Base-by-base conservation (phyloP, 148 eudicot species). In the Rhododendron ovatum region DNA sequence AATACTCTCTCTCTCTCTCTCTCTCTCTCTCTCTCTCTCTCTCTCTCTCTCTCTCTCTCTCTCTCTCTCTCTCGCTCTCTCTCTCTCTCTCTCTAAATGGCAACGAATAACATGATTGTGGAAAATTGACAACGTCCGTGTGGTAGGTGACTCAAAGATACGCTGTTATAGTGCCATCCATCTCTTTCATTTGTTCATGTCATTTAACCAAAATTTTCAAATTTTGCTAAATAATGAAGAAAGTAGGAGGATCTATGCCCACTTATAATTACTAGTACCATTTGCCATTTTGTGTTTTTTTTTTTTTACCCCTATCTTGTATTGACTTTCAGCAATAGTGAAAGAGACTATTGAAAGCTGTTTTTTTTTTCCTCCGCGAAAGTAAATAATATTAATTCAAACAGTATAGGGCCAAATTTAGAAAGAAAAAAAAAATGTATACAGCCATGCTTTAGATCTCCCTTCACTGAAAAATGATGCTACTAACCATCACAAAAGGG, bases 81-180 rank as follows among this genome's bases (percentile, higher is more conserved):
- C 5, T 2, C 67, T 15, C 43, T 65, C 75, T 48, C 17, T 13
- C 75, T 85, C 82, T 0, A 48, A 39, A 78, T 86, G 39, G 55
- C 86, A 86, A 83, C 84, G 81, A 28, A 84, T 47, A 57, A 22
- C 65, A 77, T 47, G 14, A 20, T 82, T 87, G 90, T 75, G 87
- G 89, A 87, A 84, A 89, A 74, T 57, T 82, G 90, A 87, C 83
- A 84, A 41, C 87, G 86, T 88, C 87, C 86, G 83, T 86, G 18
- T 17, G 74, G 80, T 84, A 67, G 88, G 83, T 73, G 88, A 87
- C 86, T 87, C 85, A 82, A 77, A 55, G 88, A 86, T 74, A 76
- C 45, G 82, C 17, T 26, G 12, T 67, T 67, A 69, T 30, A 69
- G 75, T 69, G 75, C 75, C 37, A 69, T 69, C 75, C 37, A 69